Percentiles rank a stretch among this genome's conserved stretches.
These are phyloP conservation scores for Solanum sejunctum DNA, from an alignment of 257 asterid genomes.

Conservation along the genomic window DNA sequence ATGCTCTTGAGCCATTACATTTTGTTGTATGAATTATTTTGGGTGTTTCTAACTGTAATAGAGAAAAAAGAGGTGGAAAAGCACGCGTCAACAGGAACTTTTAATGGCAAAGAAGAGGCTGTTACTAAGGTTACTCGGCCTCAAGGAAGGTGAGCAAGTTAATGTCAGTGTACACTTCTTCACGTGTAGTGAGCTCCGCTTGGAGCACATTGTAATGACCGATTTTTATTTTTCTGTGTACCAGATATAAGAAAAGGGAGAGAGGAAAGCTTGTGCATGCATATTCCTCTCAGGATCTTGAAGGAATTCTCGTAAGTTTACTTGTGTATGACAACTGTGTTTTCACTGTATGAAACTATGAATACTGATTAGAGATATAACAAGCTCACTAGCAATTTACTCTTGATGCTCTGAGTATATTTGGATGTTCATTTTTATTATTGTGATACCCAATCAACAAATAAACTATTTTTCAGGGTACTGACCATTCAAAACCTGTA, in stretches of 20 bases:
- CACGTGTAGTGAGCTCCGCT: background rate
- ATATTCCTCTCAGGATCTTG: conserved; percentile 85
- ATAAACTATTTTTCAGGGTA: background rate
- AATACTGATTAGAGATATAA: background rate
- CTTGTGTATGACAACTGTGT: background rate
- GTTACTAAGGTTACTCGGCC: conserved; percentile 69
- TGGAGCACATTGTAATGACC: background rate
- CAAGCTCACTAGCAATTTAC: background rate
- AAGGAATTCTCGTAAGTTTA: conserved; percentile 81
- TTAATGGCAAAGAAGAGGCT: conserved; percentile 16
- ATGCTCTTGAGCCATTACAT: background rate
- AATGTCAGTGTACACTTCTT: background rate
- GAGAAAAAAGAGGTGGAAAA: conserved; percentile 17
- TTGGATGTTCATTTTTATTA: background rate
- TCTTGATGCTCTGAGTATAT: background rate
- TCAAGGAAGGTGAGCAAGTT: conserved; percentile 71
- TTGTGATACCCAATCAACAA: background rate
- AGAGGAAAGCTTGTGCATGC: conserved; percentile 66
- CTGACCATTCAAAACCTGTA: background rate
- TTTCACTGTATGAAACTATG: background rate
- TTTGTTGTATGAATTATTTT: background rate
- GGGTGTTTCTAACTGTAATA: background rate
- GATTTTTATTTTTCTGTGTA: background rate
- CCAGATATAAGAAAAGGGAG: conserved; percentile 84
- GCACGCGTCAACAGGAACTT: conserved; percentile 9